These are phyloP conservation scores for Gracilaria gracilis DNA, from an alignment of 23 red algal species.

Conservation along the genomic window DNA sequence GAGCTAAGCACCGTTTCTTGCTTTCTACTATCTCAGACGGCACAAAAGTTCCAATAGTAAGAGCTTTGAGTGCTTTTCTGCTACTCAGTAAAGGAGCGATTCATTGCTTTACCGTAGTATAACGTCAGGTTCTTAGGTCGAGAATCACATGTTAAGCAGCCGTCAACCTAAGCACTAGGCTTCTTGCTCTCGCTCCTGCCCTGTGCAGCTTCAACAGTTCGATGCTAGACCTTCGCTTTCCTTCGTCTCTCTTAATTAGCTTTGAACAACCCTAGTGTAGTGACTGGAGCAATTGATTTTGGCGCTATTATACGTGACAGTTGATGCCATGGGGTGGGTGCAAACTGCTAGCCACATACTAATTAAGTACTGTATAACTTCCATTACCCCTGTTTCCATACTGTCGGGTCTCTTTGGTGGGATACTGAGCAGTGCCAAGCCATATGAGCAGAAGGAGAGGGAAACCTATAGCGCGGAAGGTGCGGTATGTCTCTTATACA, in stretches of 20 bases:
- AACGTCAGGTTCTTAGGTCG: conserved; percentile 44
- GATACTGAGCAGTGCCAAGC: conserved; percentile 54
- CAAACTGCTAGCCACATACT: conserved; percentile 57
- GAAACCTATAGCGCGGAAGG: conserved; percentile 40
- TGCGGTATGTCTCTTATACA: conserved; percentile 55
- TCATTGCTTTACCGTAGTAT: conserved; percentile 64
- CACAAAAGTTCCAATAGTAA: conserved; percentile 46
- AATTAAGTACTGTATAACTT: conserved; percentile 46
- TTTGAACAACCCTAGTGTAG: conserved; percentile 66
- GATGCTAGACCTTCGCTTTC: conserved; percentile 54
- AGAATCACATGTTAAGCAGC: conserved; percentile 54
- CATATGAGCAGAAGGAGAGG: conserved; percentile 54
- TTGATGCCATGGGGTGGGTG: conserved; percentile 65
- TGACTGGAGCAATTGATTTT: conserved; percentile 69
- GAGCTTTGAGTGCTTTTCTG: conserved; percentile 63
- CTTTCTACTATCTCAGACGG: conserved; percentile 13
- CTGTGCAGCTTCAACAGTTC: conserved; percentile 40
- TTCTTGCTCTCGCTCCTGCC: conserved; percentile 51
- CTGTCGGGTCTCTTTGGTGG: conserved; percentile 69
- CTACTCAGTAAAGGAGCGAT: conserved; percentile 61
- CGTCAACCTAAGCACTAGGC: conserved; percentile 55
- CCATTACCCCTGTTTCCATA: conserved; percentile 47
- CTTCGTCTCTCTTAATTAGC: conserved; percentile 65
- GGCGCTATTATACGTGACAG: conserved; percentile 52
- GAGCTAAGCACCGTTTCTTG: conserved; percentile 35